phyloP scores from a whole-genome alignment of 2,329 filamentous ascomycete species.

The Biscogniauxia mediterranea region DNA sequence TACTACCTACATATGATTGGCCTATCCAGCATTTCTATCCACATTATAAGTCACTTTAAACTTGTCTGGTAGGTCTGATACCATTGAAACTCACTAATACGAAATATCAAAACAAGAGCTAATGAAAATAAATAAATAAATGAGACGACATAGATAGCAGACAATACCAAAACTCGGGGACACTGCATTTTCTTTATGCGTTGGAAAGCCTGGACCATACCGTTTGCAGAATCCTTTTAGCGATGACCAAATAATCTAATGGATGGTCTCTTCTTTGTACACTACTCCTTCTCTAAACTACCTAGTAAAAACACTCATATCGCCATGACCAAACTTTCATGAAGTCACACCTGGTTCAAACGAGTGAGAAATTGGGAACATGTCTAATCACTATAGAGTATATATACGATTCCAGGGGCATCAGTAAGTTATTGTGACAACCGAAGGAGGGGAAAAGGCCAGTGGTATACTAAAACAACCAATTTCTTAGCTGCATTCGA shows the following conservation, averaged over 20 bases:
- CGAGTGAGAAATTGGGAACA: neutral
- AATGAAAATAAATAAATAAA: too few relatives aligned
- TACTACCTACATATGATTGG: too few relatives aligned
- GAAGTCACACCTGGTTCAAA: neutral
- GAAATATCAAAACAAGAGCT: too few relatives aligned
- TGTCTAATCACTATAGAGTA: neutral
- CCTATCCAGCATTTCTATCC: too few relatives aligned
- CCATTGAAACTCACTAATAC: too few relatives aligned
- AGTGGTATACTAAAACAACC: neutral
- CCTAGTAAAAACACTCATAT: too few relatives aligned
- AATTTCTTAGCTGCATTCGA: constrained; percentile 12
- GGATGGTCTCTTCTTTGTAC: too few relatives aligned
- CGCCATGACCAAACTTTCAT: neutral
- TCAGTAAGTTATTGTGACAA: neutral
- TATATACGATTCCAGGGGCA: neutral
- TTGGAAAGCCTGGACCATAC: neutral
- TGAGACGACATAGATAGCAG: too few relatives aligned
- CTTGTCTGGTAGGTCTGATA: too few relatives aligned
- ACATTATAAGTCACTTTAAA: too few relatives aligned
- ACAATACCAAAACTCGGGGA: too few relatives aligned
- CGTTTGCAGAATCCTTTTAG: neutral
- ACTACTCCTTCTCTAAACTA: too few relatives aligned
- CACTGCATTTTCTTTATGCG: neutral
- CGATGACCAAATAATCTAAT: neutral
- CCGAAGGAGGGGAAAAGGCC: neutral